Percentiles rank a stretch among this genome's conserved stretches.
These are phyloP conservation scores for Periconia digitata DNA, from an alignment of 2,329 filamentous ascomycete genomes.

Conservation along the genomic window DNA sequence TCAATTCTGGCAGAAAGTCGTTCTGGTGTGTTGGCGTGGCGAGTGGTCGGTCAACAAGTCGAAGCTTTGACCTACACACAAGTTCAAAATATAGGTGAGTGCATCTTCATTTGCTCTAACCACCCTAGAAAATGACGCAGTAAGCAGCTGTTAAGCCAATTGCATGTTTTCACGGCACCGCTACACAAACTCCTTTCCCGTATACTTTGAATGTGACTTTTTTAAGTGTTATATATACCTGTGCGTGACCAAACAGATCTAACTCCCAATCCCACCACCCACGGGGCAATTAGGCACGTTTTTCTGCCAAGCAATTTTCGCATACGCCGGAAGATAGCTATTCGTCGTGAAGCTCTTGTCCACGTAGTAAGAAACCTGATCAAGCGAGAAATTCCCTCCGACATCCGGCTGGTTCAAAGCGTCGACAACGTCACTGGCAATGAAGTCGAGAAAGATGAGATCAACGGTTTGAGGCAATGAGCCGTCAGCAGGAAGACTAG, in stretches of 20 bases:
- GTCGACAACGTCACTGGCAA: slow-evolving; percentile 38
- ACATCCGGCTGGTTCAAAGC: slow-evolving; percentile 36
- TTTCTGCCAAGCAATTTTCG: slow-evolving; percentile 44
- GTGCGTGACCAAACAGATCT: too few species aligned
- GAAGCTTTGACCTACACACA: too few species aligned
- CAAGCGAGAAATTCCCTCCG: slow-evolving; percentile 33
- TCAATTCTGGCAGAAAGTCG: too few species aligned
- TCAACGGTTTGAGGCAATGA: slow-evolving; percentile 51
- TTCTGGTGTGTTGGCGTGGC: too few species aligned
- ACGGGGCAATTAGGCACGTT: slow-evolving; percentile 46
- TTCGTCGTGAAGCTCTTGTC: slow-evolving; percentile 47
- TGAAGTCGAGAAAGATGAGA: slow-evolving; percentile 57
- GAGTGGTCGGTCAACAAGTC: too few species aligned
- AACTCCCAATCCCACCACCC: slow-evolving; percentile 33
- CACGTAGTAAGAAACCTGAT: slow-evolving; percentile 42
- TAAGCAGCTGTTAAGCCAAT: too few species aligned
- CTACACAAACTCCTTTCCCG: too few species aligned
- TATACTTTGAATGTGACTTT: too few species aligned
- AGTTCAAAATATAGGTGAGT: too few species aligned
- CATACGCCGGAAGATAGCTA: slow-evolving; percentile 45
- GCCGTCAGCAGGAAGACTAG: slow-evolving; percentile 50
- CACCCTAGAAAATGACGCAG: too few species aligned
- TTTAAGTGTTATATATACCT: background rate
- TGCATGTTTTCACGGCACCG: too few species aligned
- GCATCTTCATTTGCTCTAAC: too few species aligned